Conservation (phyloP, 208 protist species). For the Acanthamoeba sp. region DNA sequence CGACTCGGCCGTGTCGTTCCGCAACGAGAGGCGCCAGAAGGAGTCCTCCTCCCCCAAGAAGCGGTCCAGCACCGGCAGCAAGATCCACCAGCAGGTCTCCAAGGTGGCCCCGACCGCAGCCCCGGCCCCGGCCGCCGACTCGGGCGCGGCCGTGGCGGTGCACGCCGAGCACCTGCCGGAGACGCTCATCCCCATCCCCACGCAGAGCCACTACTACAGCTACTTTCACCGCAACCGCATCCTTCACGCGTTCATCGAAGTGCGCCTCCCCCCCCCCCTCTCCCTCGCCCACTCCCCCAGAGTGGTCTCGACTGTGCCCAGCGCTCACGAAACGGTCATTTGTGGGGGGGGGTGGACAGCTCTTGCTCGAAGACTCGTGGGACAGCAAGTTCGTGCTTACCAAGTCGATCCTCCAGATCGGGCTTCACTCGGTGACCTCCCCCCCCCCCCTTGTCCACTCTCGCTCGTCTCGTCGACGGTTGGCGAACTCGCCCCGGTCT, state of each 20-base stretch:
- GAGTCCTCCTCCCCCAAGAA: background rate
- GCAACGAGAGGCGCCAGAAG: background rate
- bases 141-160: too few relatives aligned
- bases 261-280: background rate
- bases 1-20: background rate
- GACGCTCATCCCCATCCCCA: background rate
- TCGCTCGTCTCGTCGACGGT: background rate
- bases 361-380: constrained; percentile 7
- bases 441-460: background rate
- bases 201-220: constrained; percentile 6
- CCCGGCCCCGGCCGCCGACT: too few relatives aligned
- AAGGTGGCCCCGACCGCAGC: too few relatives aligned
- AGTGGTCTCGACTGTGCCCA: too few relatives aligned
- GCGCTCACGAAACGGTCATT: too few relatives aligned
- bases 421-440: background rate
- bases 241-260: constrained; percentile 1
- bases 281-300: too few relatives aligned
- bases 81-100: background rate
- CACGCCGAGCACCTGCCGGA: background rate
- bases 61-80: background rate
- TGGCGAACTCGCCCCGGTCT: too few relatives aligned
- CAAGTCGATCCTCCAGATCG: constrained; percentile 15
- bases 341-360: background rate
- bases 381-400: constrained; percentile 13
- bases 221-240: background rate